Percentiles rank a stretch among this genome's conserved stretches.
Conservation (phyloP, 495 filamentous ascomycete species). For the Aspergillus bertholletiae region DNA sequence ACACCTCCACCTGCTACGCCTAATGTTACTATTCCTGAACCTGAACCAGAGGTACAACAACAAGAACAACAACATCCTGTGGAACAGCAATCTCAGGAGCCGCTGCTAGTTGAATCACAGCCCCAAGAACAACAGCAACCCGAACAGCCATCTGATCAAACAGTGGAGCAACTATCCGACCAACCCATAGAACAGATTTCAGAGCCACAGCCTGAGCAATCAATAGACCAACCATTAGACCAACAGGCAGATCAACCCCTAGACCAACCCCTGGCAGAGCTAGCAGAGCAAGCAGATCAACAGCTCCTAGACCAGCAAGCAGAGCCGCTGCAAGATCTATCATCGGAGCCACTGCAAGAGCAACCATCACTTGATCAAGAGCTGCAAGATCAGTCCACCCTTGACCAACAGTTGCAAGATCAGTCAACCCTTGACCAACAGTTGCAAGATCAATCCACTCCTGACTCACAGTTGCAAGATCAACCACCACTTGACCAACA, state of each 20-base stretch:
- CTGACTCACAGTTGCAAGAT: neutral
- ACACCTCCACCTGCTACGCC: constrained; percentile 25
- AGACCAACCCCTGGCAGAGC: neutral
- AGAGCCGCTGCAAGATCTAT: neutral
- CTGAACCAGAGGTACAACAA: neutral
- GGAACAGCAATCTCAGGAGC: constrained; percentile 4
- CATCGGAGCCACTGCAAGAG: neutral
- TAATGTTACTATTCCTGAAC: constrained; percentile 10
- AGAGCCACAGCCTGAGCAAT: neutral
- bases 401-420: neutral
- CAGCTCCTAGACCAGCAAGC: neutral
- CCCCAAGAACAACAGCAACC: constrained; percentile 5
- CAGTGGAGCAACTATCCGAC: neutral
- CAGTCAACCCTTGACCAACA: constrained; percentile 4
- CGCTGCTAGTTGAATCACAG: constrained; percentile 2
- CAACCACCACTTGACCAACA: neutral
- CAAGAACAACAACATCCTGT: constrained; percentile 12
- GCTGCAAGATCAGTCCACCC: neutral
- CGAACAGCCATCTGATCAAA: neutral
- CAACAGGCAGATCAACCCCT: neutral
- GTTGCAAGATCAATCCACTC: neutral
- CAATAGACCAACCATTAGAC: neutral
- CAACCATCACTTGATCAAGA: constrained; percentile 3
- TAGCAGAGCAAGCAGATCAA: constrained; percentile 2
- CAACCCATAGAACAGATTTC: neutral